Evolutionary conservation across 2,329 filamentous ascomycete species (phyloP), one percentile per base, ranked within the genome.

Genomic region (Monilinia aucupariae): DNA sequence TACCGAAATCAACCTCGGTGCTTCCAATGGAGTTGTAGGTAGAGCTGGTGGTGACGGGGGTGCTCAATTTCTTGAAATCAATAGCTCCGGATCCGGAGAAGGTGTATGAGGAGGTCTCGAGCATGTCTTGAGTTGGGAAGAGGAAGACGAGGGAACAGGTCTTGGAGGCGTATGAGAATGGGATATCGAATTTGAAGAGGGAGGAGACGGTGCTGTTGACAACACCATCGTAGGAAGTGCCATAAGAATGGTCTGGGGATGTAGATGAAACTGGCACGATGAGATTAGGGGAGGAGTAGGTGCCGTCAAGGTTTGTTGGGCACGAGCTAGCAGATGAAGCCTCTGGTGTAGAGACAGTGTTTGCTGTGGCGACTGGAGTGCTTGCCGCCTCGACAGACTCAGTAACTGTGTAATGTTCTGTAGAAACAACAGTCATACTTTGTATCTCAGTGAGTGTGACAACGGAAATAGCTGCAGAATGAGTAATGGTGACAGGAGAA

Each of bases 101-200:
- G 25, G 75, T 80, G 74, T 78, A 87, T 13, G 78, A 77, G 0
- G 85, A 85, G 1, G 84, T 86, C 74, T 84, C 75, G n/a, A 88
- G 81, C 41, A 85, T 74, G 20, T 77, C 69, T 65, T 83, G 74
- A 58, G 77, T 68, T 13, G 87, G 87, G 75, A 89, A 82, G 51
- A 88, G 77, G 81, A 90, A 90, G 63, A 85, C 76, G 10, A 89
- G 76, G 62, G 79, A 81, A 76, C 87, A 90, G 8, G 76, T 82
- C 15, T 43, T 50, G 10, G 76, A 55, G 4, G 53, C 68, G 68
- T 84, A 79, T 6, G 75, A 74, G 4, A 74, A 66, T 1, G 82
- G 82, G 50, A 90, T 82, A 70, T 88, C 85, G 75, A 90, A 90
- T 77, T 88, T 88, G 81, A 87, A 89, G 70, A 89, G 81, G 15